Conservation (phyloP, 2,329 filamentous ascomycete genomes). For the Fusarium piperis region DNA sequence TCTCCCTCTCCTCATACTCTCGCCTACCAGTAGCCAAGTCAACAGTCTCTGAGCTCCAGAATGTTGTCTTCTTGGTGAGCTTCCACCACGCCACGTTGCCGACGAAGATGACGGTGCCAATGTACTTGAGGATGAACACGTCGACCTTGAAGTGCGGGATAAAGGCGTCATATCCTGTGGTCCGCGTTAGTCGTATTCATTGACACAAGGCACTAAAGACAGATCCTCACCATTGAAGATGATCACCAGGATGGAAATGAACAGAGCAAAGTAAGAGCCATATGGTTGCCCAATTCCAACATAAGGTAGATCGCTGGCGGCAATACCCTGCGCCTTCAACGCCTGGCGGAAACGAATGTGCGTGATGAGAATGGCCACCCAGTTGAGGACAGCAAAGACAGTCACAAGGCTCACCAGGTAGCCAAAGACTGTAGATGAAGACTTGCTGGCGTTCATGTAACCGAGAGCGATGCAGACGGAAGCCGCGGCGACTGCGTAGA, state of each 20-base stretch:
- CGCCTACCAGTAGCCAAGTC: neutral
- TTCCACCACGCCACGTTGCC: neutral
- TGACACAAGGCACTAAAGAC: no score
- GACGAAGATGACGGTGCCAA: neutral
- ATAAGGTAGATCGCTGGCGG: constrained; percentile 49
- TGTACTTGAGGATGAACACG: neutral
- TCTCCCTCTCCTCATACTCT: neutral
- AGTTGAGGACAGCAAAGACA: constrained; percentile 55
- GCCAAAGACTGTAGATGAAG: constrained; percentile 49
- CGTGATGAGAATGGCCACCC: constrained; percentile 52
- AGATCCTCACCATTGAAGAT: constrained; percentile 57
- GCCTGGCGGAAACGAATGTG: constrained; percentile 52
- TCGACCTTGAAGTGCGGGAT: neutral
- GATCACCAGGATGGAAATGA: constrained; percentile 57
- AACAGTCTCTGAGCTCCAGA: neutral
- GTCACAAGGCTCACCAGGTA: constrained; percentile 57
- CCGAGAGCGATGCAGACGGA: constrained; percentile 49
- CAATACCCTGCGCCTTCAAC: constrained; percentile 50
- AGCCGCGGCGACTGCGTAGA: constrained; percentile 50
- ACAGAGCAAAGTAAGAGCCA: constrained; percentile 49
- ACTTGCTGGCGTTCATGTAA: constrained; percentile 52
- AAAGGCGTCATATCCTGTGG: neutral
- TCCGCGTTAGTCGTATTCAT: neutral
- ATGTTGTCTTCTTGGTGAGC: neutral
- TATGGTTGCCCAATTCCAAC: constrained; percentile 51